Evolutionary conservation across 2,329 filamentous ascomycete species (phyloP).

Genomic region (Aspergillus neoniger): DNA sequence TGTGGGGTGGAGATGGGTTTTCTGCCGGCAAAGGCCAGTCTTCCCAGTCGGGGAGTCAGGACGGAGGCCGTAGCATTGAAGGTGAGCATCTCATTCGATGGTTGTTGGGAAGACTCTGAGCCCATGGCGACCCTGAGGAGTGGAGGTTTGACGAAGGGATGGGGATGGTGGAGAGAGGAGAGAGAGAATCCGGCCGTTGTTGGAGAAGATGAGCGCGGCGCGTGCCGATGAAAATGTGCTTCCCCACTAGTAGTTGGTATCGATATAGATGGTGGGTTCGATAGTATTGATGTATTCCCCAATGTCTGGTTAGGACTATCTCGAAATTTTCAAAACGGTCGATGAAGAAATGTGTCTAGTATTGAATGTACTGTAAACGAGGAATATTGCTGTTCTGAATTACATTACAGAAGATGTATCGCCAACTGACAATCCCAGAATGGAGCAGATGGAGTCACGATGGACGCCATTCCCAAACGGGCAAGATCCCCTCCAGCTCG

Average conservation of each 20-base stretch:
- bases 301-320: not conserved
- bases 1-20: slow-evolving; percentile 77
- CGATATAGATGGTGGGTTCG: no score
- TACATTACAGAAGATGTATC: not conserved
- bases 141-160: not conserved
- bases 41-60: slow-evolving; percentile 65
- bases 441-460: no score
- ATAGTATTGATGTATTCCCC: not conserved
- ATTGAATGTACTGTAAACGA: not conserved
- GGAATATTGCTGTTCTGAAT: not conserved
- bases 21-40: slow-evolving; percentile 63
- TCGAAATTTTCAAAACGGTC: no score
- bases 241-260: slow-evolving; percentile 4
- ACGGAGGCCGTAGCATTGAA: slow-evolving; percentile 39
- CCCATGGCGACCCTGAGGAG: slow-evolving; percentile 28
- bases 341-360: no score
- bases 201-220: not conserved
- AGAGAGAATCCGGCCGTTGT: not conserved
- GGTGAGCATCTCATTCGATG: slow-evolving; percentile 38
- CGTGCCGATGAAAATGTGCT: slow-evolving; percentile 7
- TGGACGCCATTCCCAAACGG: no score
- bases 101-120: slow-evolving; percentile 22
- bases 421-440: not conserved
- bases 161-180: slow-evolving; percentile 7
- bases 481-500: no score